A percentile compares a stretch with the other conserved stretches of the same genome.
Conservation (phyloP, 2,329 filamentous ascomycete genomes). For the Colletotrichum graminicola region DNA sequence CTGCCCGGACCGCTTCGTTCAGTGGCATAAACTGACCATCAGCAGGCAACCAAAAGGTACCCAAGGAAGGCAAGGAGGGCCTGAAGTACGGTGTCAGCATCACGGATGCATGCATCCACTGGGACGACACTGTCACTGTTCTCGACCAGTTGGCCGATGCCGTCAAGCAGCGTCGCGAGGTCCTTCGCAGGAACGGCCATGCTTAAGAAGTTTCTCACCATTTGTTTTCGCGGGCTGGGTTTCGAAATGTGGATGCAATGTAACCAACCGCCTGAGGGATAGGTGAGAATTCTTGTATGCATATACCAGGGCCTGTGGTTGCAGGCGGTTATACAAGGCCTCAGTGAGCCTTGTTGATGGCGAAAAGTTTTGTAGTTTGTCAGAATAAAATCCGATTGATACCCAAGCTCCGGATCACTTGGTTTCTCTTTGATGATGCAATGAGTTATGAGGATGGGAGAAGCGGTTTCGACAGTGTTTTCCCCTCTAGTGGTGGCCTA, state of each 20-base stretch:
- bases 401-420: not conserved
- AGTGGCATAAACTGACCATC: conserved; percentile 46
- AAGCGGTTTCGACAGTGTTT: not conserved
- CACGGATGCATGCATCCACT: conserved; percentile 96
- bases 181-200: conserved; percentile 43
- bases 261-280: not conserved
- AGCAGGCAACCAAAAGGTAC: conserved; percentile 88
- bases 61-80: conserved; percentile 83
- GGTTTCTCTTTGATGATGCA: not conserved
- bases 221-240: not conserved
- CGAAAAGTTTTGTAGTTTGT: conserved; percentile 18
- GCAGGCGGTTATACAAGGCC: conserved; percentile 12
- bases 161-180: conserved; percentile 78
- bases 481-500: not conserved
- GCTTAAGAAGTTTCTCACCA: conserved; percentile 6
- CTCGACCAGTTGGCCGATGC: conserved; percentile 83
- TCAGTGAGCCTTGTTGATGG: not conserved
- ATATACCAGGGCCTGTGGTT: conserved; percentile 23
- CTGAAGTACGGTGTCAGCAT: conserved; percentile 96
- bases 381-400: conserved; percentile 5
- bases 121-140: conserved; percentile 87
- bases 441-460: not conserved
- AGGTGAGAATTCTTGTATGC: conserved; percentile 1
- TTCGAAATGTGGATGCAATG: no score
- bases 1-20: not conserved